Conservation (phyloP, 2,329 filamentous ascomycete species). For the Anthostomella pinea region DNA sequence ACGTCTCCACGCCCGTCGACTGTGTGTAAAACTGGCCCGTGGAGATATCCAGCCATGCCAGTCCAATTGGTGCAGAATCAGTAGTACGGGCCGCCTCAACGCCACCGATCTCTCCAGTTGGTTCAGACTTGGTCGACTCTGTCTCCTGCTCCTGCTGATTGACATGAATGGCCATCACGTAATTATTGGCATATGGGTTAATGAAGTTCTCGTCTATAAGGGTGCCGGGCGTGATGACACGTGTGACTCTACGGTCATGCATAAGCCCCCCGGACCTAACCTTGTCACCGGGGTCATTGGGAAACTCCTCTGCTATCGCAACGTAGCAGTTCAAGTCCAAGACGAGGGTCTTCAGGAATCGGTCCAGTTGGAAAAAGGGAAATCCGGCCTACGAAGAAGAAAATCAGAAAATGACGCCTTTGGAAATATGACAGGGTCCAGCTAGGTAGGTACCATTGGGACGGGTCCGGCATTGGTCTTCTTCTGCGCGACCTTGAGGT, state of each 20-base stretch:
- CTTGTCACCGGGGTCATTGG: slow-evolving; percentile 67
- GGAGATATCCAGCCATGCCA: slow-evolving; percentile 93
- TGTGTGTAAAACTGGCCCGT: slow-evolving; percentile 95
- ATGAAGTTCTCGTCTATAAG: slow-evolving; percentile 98
- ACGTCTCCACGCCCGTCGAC: slow-evolving; percentile 62
- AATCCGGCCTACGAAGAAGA: slow-evolving; percentile 69
- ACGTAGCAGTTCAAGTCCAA: slow-evolving; percentile 89
- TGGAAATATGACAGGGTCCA: slow-evolving; percentile 5
- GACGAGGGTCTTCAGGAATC: slow-evolving; percentile 88
- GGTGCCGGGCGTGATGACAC: slow-evolving; percentile 91
- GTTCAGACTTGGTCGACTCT: slow-evolving; percentile 15
- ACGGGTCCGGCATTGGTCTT: slow-evolving; percentile 77
- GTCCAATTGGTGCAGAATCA: slow-evolving; percentile 48
- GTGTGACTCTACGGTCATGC: slow-evolving; percentile 80
- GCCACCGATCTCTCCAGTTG: slow-evolving; percentile 6
- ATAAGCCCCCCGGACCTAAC: slow-evolving; percentile 73
- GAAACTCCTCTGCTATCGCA: slow-evolving; percentile 90
- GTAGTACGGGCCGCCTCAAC: no score
- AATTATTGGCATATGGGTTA: slow-evolving; percentile 91
- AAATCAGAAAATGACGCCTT: slow-evolving; percentile 9
- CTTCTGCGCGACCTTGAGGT: slow-evolving; percentile 80
- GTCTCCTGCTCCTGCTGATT: slow-evolving; percentile 13
- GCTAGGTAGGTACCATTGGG: slow-evolving; percentile 66
- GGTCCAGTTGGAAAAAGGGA: slow-evolving; percentile 86
- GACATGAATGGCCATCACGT: slow-evolving; percentile 76